Percentiles rank a stretch among this genome's conserved stretches.
These are phyloP conservation scores for Martensiomyces pterosporus DNA, from an alignment of 192 early-diverging fungal genomes.

Conservation along the genomic window DNA sequence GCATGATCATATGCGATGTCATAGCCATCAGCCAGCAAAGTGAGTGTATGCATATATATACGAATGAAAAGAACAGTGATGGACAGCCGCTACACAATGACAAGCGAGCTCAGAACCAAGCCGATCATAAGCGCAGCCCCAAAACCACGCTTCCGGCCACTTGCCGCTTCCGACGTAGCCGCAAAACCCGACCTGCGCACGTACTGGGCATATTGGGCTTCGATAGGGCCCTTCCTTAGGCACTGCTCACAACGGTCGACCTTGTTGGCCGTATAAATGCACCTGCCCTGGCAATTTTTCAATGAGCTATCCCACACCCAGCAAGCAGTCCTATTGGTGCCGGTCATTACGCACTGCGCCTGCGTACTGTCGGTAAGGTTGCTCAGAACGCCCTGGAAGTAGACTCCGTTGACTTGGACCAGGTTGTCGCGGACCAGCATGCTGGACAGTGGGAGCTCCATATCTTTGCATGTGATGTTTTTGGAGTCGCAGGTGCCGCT, in stretches of 20 bases:
- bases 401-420: conserved; percentile 9
- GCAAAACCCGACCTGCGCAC: conserved; percentile 24
- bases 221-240: conserved; percentile 16
- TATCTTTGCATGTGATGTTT: conserved; percentile 12
- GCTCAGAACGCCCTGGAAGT: conserved; percentile 15
- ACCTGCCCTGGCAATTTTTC: conserved; percentile 11
- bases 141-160: conserved; percentile 1
- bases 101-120: too few relatives aligned
- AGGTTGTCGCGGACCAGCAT: conserved; percentile 43
- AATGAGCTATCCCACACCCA: conserved; percentile 35
- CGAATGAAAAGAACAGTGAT: too few relatives aligned
- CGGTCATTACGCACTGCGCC: conserved; percentile 47
- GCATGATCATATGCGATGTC: too few relatives aligned
- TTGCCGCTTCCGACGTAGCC: conserved; percentile 2
- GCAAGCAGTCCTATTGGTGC: conserved; percentile 23
- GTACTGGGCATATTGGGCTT: conserved; percentile 15
- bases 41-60: too few relatives aligned
- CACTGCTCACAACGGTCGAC: conserved; percentile 17
- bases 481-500: conserved; percentile 28
- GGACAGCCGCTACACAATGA: too few relatives aligned
- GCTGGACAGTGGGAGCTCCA: conserved; percentile 3
- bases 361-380: conserved; percentile 30
- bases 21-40: too few relatives aligned
- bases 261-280: conserved; percentile 5
- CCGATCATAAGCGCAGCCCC: too few relatives aligned